Conservation (phyloP, 495 filamentous ascomycete genomes). For the Platismatia glauca region DNA sequence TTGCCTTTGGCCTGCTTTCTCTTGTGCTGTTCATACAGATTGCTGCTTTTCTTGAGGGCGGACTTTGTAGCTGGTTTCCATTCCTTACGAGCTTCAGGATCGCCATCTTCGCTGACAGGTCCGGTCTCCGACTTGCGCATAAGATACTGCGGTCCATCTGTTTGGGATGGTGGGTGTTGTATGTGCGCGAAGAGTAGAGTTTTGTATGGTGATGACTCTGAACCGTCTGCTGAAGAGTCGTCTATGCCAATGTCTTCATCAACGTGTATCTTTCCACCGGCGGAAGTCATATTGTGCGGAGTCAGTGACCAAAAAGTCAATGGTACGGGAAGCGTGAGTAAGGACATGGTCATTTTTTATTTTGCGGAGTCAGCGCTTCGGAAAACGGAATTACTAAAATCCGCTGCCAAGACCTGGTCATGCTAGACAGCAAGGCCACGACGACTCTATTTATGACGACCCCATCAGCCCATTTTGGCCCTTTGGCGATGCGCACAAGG, state of each 20-base stretch:
- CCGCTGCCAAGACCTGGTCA: background rate
- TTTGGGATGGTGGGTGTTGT: conserved; percentile 51
- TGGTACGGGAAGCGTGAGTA: background rate
- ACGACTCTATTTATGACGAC: background rate
- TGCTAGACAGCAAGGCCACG: background rate
- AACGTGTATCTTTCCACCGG: conserved; percentile 53
- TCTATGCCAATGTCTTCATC: conserved; percentile 73
- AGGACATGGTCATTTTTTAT: too few species aligned
- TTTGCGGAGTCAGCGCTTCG: too few species aligned
- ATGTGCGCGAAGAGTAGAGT: conserved; percentile 67
- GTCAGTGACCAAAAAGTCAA: conserved; percentile 5
- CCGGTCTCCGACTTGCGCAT: conserved; percentile 61
- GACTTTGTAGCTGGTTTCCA: conserved; percentile 80
- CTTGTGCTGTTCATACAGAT: conserved; percentile 61
- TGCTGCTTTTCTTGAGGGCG: conserved; percentile 72
- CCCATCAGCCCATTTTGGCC: background rate
- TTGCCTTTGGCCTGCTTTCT: conserved; percentile 69
- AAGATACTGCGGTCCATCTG: conserved; percentile 51
- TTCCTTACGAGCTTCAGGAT: conserved; percentile 44
- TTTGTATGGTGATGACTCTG: conserved; percentile 69
- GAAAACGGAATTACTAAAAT: background rate
- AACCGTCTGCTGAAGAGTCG: conserved; percentile 56
- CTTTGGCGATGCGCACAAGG: background rate
- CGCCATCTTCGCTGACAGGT: conserved; percentile 50
- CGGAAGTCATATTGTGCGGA: conserved; percentile 15